Percentiles rank a stretch among this genome's conserved stretches.
Conservation (phyloP, 1,284 basidiomycete species). For the Bondarzewia mesenterica region DNA sequence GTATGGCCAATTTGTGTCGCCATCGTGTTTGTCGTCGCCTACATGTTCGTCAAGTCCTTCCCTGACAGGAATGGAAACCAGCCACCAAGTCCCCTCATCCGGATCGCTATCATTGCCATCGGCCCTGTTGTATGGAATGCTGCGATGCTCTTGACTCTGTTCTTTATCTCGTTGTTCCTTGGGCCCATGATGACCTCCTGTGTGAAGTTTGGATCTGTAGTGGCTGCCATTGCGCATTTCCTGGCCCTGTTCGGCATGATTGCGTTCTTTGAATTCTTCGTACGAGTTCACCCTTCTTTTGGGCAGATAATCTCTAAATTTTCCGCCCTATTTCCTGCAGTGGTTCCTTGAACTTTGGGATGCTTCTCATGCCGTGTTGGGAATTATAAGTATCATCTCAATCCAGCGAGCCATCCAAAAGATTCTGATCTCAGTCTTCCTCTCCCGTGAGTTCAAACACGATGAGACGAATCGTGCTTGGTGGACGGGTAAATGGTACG, state of each 20-base stretch:
- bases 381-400: conserved; percentile 77
- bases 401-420: conserved; percentile 92
- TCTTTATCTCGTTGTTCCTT: conserved; percentile 87
- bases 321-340: conserved; percentile 32
- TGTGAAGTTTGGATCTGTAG: conserved; percentile 81
- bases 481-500: conserved; percentile 99
- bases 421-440: conserved; percentile 86
- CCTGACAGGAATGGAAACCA: conserved; percentile 56
- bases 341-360: conserved; percentile 99
- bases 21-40: conserved; percentile 75
- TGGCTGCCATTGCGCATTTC: conserved; percentile 86
- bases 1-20: conserved; percentile 77
- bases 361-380: conserved; percentile 86
- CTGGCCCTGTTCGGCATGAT: conserved; percentile 74
- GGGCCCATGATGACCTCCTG: conserved; percentile 87
- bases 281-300: conserved; percentile 34
- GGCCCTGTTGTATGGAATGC: conserved; percentile 98
- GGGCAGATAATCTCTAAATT: conserved; percentile 12
- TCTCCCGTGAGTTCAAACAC: conserved; percentile 93
- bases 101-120: conserved; percentile 85
- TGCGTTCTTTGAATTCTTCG: conserved; percentile 92
- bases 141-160: conserved; percentile 76
- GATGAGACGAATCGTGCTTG: conserved; percentile 95
- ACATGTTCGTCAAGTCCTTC: conserved; percentile 90
- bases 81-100: conserved; percentile 75